Base-by-base conservation (phyloP, 2,329 filamentous ascomycete species). In the Diplodia seriata region DNA sequence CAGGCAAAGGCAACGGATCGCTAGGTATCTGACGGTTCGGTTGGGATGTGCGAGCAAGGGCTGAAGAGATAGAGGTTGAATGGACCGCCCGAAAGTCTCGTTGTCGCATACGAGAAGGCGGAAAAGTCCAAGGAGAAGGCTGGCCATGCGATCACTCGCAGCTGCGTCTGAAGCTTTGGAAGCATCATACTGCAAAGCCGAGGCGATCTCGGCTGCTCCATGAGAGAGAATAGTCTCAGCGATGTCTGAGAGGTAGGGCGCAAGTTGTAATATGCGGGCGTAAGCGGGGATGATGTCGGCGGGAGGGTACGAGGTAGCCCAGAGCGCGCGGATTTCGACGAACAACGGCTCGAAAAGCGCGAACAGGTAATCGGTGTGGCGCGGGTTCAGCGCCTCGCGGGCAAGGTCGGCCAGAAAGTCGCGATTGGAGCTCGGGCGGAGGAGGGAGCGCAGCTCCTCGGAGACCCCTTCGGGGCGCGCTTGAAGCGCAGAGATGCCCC, bases 291-390 rank as follows among this genome's bases (percentile, higher is more conserved):
- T 77, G 8, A 72, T 76, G 69, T 73, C 74, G 40, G 76, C 77
- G 50, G 74, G 69, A 47, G 70, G 73, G 68, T 72, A 81, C 73
- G 76, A 81, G 77, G 74, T 82, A 54, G 91, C 83, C 93, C 93
- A 97, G 82, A 91, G 85, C 70, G 93, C 91, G 79, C 91, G 92
- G 61, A 96, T 84, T 78, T 97, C 94, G 73, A 92, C 87, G 74
- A 95, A 92, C 50, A 94, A 81, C 70, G 85, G 82, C 76, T 91
- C 89, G 78, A 94, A 93, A 74, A 91, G 86, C 71, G 86, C 83
- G 75, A 95, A 93, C 75, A 97, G 82, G 68, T 83, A 83, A 75
- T 92, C 88, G 74, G 92, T 94, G 77, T 88, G 85, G 80, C 84
- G 82, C 73, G 91, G 85, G 73, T 88, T 84, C 75, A 97, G 86